Base-by-base conservation (phyloP, 257 asterid species). In the Nyctanthes arbortristis region DNA sequence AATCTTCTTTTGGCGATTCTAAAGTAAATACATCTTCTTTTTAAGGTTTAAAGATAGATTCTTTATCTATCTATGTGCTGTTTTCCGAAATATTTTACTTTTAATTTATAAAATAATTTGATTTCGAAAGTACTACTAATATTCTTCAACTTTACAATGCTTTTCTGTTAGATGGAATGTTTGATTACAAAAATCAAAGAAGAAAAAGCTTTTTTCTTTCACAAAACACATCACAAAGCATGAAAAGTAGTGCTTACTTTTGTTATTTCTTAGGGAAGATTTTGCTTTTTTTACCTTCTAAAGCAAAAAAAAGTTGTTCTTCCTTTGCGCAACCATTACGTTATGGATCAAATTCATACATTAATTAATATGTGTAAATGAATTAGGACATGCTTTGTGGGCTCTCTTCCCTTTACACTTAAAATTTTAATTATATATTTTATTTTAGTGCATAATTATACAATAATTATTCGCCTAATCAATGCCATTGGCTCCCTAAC, bases 191-290 rank as follows among this genome's bases (percentile, higher is more conserved):
- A 67, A 67, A 67, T 67, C 52, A 67, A 67, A 45, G 52, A 28
- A 13, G 56, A 32, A 66, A 47, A 52, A 22, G 33, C 35, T 34
- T 45, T 34, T 45, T 49, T 47, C 43, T 66, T 66, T 49, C 55
- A 25, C 52, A 10, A 52, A 18, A 59, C 64, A 59, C 34, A 59
- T 30, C 1, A 59, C 64, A 64, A 66, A 47, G 72, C 63, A 49
- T 67, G 43, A 49, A 54, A 83, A 83, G 84, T 69, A 70, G 85
- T 75, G 88, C 84, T 72, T 63, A 12, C 68, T 72, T 69, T 77
- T 75, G 82, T 69, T 77, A 69, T 70, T 75, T 79, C 82, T 83
- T 47, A 69, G 79, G 72, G 81, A 75, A 57, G 80, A 75, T 78
- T 80, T 80, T 67, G 24, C 61, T 65, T 63, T 72, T 66, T 34